Evolutionary conservation across 768 basidiomycete species (phyloP), one percentile per base, ranked within the genome.

Genomic region (Lepiota brunneoincarnata): DNA sequence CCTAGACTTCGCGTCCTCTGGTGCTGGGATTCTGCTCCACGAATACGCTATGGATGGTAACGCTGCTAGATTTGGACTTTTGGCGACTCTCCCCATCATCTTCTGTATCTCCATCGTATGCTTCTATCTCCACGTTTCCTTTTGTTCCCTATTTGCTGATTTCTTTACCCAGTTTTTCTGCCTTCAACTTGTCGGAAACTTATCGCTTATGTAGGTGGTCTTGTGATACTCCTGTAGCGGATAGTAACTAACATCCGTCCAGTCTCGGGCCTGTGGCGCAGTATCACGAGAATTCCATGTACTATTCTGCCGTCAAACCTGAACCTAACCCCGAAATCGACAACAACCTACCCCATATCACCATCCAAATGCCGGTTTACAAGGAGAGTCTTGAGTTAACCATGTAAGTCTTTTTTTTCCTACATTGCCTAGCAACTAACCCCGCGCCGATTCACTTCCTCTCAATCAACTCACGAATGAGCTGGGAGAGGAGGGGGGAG

Each of bases 311-410:
- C 26, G 68, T 79, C 54, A 80, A 77, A 47, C 87, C 89, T 0
- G 78, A 77, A 4, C 74, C 84, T 0, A 86, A 87, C 64, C 82
- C 83, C 38, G 82, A 80, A 39, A 76, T 89, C 43, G 87, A 88
- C 66, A 73, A 77, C 15, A 81, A 79, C 63, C 76, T 91, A 6
- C 90, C 89, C 2, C 89, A 90, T 63, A 79, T 91, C 48, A 87
- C 88, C 2, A 83, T 94, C 53, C 83, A 93, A 64, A 78, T 92
- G 70, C 91, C 92, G 0, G 91, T 93, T 23, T 94, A 93, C 74
- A 94, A 93, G 64, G 89, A 91, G 63, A 85, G 81, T 57, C 68
- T 91, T 31, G 80, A 83, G 35, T 70, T 84, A 61, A 87, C 85
- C 0, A 91, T 91, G 86, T 89, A 57, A 61, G 84, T 71, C 10